phyloP scores from a whole-genome alignment of 1,284 basidiomycete species.

The Cryptococcus deneoformans region DNA sequence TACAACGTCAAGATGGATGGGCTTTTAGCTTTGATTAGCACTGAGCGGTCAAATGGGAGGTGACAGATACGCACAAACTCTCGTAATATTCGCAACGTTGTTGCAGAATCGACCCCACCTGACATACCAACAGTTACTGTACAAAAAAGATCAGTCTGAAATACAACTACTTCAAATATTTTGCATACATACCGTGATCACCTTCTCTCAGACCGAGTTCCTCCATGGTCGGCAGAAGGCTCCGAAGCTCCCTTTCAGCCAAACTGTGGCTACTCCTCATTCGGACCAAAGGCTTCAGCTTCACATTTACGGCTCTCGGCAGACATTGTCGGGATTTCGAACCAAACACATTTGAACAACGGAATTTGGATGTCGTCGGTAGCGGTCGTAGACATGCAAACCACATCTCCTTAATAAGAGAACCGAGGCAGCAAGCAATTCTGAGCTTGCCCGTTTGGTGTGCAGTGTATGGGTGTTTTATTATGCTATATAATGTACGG shows the following conservation, averaged over 20 bases:
- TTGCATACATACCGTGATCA: constrained; percentile 54
- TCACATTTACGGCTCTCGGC: no score
- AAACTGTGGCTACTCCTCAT: neutral
- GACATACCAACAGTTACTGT: constrained; percentile 89
- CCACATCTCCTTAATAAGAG: no score
- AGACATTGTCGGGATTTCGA: no score
- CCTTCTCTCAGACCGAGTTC: constrained; percentile 50
- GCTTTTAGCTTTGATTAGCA: constrained; percentile 49
- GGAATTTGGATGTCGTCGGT: no score
- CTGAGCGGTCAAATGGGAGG: no score
- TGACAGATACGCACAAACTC: constrained; percentile 55
- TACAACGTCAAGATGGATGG: constrained; percentile 76
- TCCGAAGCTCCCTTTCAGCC: neutral
- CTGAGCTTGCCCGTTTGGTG: no score
- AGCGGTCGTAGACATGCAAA: no score
- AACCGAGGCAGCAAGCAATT: no score
- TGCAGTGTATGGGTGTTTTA: no score
- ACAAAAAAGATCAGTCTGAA: neutral
- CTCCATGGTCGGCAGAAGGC: constrained; percentile 19
- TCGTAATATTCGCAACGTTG: constrained; percentile 70
- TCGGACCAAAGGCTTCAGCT: neutral
- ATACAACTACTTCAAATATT: neutral
- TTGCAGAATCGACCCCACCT: constrained; percentile 89
- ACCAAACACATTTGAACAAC: no score
- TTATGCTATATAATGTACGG: no score